Evolutionary conservation across 495 filamentous ascomycete genomes (phyloP), one percentile per base, ranked within the genome.

Genomic region (Emericellopsis terricola): DNA sequence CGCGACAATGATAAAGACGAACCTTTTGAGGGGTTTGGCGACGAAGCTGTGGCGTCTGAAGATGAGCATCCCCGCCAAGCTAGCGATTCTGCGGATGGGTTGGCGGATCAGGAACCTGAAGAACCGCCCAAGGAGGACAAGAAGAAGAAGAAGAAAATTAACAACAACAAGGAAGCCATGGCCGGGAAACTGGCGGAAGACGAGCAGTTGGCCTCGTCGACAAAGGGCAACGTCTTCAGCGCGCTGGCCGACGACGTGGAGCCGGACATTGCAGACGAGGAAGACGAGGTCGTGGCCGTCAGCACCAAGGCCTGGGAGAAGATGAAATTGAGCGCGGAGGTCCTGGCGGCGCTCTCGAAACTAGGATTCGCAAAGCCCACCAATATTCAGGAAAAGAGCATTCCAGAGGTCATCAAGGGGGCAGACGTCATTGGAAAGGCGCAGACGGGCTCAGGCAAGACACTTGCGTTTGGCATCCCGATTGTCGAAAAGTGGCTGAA

Each of bases 401-500:
- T 97, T 47, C 85, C 91, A 0, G 65, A 78, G 28, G 84, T 93
- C 24, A 46, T 78, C 15, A 61, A 62, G 7, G 80, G 80, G 1
- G 28, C 26, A 43, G 80, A 86, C 55, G 65, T 85, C 3, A 73
- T 87, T 38, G 81, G 81, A 18, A 87, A 89, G 50, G 81, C 81
- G 2, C 64, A 77, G 19, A 89, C 81, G 1, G 81, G 81, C 21
- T 86, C 81, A 19, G 81, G 81, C 13, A 89, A 89, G 52, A 89
- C 81, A 0, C 56, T 89, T 20, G 80, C 81, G 0, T 89, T 81
- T 48, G 81, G 73, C 0, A 81, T 89, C 41, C 81, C 81, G 1
- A 78, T 84, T 30, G 47, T 82, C 8, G 78, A 84, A 49, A 57
- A 57, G 36, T 81, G 66, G 61, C 44, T 82, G 9, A 48, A 62